These are phyloP conservation scores for Nitzschia putrida DNA, from an alignment of 108 stramenopile genomes.

Conservation along the genomic window DNA sequence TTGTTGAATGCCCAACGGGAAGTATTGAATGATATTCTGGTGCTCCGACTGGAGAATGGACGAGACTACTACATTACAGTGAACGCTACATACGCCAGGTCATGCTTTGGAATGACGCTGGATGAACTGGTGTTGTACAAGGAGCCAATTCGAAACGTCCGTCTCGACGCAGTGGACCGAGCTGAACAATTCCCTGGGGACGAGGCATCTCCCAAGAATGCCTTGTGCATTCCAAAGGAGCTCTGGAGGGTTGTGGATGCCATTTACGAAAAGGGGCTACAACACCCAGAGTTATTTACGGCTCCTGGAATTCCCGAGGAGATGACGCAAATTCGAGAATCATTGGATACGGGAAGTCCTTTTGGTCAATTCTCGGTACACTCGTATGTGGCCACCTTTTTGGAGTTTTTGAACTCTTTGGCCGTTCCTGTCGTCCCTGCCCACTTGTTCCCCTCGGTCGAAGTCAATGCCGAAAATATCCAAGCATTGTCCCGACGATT, in stretches of 20 bases:
- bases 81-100: slow-evolving; percentile 79
- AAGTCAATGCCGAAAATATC: slow-evolving; percentile 86
- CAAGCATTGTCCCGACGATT: slow-evolving; percentile 75
- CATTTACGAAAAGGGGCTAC: slow-evolving; percentile 81
- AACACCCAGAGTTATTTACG: slow-evolving; percentile 85
- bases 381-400: slow-evolving; percentile 81
- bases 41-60: slow-evolving; percentile 93
- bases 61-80: slow-evolving; percentile 92
- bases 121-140: slow-evolving; percentile 87
- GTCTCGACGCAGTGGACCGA: slow-evolving; percentile 77
- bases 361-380: slow-evolving; percentile 65
- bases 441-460: slow-evolving; percentile 72
- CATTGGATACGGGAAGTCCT: slow-evolving; percentile 81
- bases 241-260: slow-evolving; percentile 95
- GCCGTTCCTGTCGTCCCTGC: slow-evolving; percentile 83
- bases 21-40: slow-evolving; percentile 88
- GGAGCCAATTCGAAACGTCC: slow-evolving; percentile 87
- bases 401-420: slow-evolving; percentile 77
- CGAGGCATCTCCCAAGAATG: slow-evolving; percentile 53
- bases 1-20: slow-evolving; percentile 77
- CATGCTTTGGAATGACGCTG: slow-evolving; percentile 91
- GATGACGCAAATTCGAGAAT: slow-evolving; percentile 81
- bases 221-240: slow-evolving; percentile 93
- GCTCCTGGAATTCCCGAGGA: slow-evolving; percentile 75
- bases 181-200: slow-evolving; percentile 61